phyloP scores from a whole-genome alignment of 2,329 filamentous ascomycete species.

The Aschersonia sp. region DNA sequence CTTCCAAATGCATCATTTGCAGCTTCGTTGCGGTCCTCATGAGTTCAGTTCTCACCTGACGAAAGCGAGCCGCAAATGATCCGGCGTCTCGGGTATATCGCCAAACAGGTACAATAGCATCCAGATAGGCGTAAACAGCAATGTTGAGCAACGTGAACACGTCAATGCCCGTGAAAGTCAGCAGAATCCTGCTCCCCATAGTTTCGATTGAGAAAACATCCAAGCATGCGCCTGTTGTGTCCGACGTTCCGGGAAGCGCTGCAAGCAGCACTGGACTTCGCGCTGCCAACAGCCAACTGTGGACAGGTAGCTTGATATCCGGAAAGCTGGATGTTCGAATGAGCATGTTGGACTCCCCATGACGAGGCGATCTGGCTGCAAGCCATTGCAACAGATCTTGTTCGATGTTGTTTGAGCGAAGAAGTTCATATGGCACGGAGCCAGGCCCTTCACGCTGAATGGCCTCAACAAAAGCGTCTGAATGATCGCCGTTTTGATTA shows the following conservation, averaged over 20 bases:
- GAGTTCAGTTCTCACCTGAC: slow-evolving; percentile 69
- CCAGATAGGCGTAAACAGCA: slow-evolving; percentile 66
- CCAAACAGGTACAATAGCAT: slow-evolving; percentile 74
- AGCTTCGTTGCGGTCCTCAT: slow-evolving; percentile 69
- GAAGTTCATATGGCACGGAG: slow-evolving; percentile 32
- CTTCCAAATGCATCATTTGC: slow-evolving; percentile 57
- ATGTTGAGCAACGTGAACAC: slow-evolving; percentile 68
- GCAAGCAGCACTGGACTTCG: slow-evolving; percentile 54
- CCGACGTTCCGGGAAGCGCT: slow-evolving; percentile 34
- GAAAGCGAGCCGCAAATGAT: slow-evolving; percentile 55
- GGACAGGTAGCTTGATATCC: slow-evolving; percentile 60
- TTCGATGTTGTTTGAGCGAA: slow-evolving; percentile 53
- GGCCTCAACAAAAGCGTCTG: too few species aligned
- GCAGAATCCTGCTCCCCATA: slow-evolving; percentile 31
- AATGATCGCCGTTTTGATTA: slow-evolving; percentile 7
- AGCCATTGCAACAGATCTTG: slow-evolving; percentile 41
- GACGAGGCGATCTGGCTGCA: slow-evolving; percentile 19
- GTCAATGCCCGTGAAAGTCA: slow-evolving; percentile 58
- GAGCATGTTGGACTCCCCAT: slow-evolving; percentile 26
- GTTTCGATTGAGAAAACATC: slow-evolving; percentile 16
- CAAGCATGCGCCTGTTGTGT: not conserved
- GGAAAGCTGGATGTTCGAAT: slow-evolving; percentile 47
- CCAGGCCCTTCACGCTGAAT: slow-evolving; percentile 27
- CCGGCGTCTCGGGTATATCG: slow-evolving; percentile 56
- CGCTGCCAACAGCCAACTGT: slow-evolving; percentile 65